Base-by-base conservation (phyloP, 2,329 filamentous ascomycete species). In the Sphaerulina populicola region DNA sequence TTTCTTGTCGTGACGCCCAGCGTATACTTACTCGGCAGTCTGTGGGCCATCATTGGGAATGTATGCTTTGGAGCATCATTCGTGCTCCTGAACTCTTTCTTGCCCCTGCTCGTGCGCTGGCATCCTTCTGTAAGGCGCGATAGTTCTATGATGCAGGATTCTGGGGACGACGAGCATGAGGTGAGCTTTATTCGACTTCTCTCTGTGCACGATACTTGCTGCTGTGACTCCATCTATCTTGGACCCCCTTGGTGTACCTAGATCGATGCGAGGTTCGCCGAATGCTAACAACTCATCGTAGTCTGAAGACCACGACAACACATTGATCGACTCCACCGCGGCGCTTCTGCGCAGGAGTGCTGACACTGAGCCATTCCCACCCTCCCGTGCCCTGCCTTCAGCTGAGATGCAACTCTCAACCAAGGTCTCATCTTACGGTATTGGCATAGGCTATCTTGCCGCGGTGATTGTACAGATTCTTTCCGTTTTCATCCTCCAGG, bases 51-150 rank as follows among this genome's bases (percentile, higher is more conserved):
- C 57, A 74, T 97, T 44, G 86, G 90, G 33, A 97, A 97, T 67
- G 94, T 88, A 1, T 91, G 88, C 40, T 94, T 96, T 65, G 93
- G 93, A 18, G 89, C 90, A 12, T 95, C 89, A 0, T 97, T 95
- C 67, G 93, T 98, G 2, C 77, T 98, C 10, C 74, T 98, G 41
- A 98, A 98, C 71, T 95, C 90, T 0, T 98, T 96, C 63, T 74
- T 98, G 39, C 93, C 93, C 0, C 74, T 98, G 7, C 77, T 98
- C 8, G 93, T 97, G 51, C 81, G 91, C 42, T 82, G 94, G 65
- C 89, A 97, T 67, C 53, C 51, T 6, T 33, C 43, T 15, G 57
- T 57, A 37, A 47, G 42, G 12, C n/a, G 18, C 21, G 23, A 44
- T 44, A 18, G 18, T 18, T 18, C 18, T 18, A 41, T 14, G 3